Evolutionary conservation across 208 protist species (phyloP).

Genomic region (Trichomonas vaginalis): DNA sequence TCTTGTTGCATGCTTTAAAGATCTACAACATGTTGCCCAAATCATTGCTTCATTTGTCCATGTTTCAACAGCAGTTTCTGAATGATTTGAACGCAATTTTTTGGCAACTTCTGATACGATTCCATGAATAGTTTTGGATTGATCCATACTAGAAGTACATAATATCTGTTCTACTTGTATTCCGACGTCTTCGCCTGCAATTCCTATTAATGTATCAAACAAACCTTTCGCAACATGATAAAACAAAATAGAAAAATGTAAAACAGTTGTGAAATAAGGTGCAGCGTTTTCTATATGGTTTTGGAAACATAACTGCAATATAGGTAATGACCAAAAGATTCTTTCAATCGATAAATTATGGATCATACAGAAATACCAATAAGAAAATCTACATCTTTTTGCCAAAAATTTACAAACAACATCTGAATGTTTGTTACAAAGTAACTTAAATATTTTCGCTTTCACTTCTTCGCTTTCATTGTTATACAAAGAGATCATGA

Average conservation of each 20-base stretch:
- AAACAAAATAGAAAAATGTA: not conserved
- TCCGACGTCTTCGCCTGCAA: too few relatives aligned
- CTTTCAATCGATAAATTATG: too few relatives aligned
- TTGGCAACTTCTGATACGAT: too few relatives aligned
- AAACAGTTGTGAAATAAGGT: not conserved
- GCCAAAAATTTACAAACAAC: not conserved
- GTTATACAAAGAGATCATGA: not conserved
- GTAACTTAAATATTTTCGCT: not conserved
- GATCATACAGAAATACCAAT: not conserved
- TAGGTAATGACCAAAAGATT: not conserved
- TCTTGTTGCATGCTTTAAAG: not conserved
- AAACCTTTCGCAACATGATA: not conserved
- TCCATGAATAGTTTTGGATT: too few relatives aligned
- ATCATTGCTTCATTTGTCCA: not conserved
- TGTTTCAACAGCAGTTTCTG: not conserved
- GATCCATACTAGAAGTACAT: too few relatives aligned
- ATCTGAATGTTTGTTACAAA: not conserved
- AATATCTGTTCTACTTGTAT: too few relatives aligned
- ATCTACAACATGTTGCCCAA: not conserved
- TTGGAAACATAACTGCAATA: not conserved
- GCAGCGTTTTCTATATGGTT: not conserved
- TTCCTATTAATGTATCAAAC: too few relatives aligned
- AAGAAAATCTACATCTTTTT: not conserved
- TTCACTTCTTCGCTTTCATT: not conserved
- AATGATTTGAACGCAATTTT: not conserved